phyloP scores from a whole-genome alignment of 192 early-diverging fungal genomes.

The Backusella macrospora region DNA sequence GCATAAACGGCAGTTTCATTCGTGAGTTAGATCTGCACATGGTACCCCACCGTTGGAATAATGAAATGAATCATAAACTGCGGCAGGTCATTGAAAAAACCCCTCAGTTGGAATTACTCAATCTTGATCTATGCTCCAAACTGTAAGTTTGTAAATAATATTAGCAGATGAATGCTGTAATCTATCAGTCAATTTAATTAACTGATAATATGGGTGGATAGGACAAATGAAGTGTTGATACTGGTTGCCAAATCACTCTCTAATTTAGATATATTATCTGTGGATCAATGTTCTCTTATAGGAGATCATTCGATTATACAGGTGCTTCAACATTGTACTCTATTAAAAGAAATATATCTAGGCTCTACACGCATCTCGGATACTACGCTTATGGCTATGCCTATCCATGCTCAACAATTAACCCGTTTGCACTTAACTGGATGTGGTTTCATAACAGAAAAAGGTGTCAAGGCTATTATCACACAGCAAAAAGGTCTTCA shows the following conservation, averaged over 20 bases:
- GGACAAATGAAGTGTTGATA: conserved; percentile 1
- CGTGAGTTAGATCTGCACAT: conserved; percentile 10
- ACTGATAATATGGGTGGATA: background rate
- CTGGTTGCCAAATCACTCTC: background rate
- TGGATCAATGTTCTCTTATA: conserved; percentile 13
- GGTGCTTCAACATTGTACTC: background rate
- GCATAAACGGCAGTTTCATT: background rate
- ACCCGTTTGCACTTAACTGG: background rate
- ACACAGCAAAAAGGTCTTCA: background rate
- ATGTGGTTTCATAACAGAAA: background rate
- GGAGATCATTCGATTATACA: conserved; percentile 1
- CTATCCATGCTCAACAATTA: background rate
- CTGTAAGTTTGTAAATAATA: conserved; percentile 1
- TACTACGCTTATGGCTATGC: background rate
- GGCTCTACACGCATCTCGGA: conserved; percentile 3
- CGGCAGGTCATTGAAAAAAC: background rate
- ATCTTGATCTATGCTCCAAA: conserved; percentile 13
- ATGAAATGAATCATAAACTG: background rate
- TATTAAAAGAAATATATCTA: conserved; percentile 8
- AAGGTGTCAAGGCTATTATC: background rate
- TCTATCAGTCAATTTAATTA: background rate
- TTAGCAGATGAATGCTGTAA: background rate
- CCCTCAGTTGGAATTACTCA: conserved; percentile 9
- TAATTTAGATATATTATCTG: conserved; percentile 8
- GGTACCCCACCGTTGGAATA: conserved; percentile 14